phyloP scores from a whole-genome alignment of 768 basidiomycete species.

The Punctularia strigosozonata region DNA sequence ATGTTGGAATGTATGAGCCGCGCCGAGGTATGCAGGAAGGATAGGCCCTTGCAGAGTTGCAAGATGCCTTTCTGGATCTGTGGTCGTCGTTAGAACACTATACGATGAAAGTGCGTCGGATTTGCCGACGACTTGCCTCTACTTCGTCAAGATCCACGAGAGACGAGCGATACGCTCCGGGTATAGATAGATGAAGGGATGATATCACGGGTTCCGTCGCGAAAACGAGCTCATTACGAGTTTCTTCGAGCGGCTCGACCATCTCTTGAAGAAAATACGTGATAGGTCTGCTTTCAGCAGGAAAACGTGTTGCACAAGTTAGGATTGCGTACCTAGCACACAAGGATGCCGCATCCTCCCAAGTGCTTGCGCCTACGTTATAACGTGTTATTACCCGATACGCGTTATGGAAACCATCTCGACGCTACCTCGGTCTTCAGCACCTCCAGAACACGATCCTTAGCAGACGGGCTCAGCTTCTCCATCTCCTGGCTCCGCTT shows the following conservation, averaged over 20 bases:
- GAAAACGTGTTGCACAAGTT: no score
- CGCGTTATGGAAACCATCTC: constrained; percentile 9
- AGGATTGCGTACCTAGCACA: constrained; percentile 57
- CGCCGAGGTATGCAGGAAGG: constrained; percentile 87
- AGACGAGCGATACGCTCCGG: constrained; percentile 42
- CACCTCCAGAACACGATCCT: constrained; percentile 70
- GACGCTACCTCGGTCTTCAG: constrained; percentile 91
- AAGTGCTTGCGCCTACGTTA: constrained; percentile 63
- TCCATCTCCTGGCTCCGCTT: constrained; percentile 71
- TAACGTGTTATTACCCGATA: neutral
- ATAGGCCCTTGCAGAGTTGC: constrained; percentile 82
- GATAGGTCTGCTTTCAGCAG: no score
- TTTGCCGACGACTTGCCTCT: constrained; percentile 45
- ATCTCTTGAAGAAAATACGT: constrained; percentile 47
- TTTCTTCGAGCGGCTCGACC: constrained; percentile 95
- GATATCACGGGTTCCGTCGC: constrained; percentile 87
- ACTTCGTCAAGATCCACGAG: constrained; percentile 89
- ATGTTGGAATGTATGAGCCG: constrained; percentile 89
- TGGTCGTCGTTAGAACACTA: constrained; percentile 4
- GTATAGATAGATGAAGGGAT: constrained; percentile 68
- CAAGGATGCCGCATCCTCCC: constrained; percentile 86
- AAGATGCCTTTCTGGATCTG: constrained; percentile 95
- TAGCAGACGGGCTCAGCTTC: constrained; percentile 46
- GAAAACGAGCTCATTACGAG: constrained; percentile 78
- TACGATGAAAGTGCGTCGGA: neutral